Evolutionary conservation across 2,329 filamentous ascomycete genomes (phyloP), one percentile per base, ranked within the genome.

Genomic region (Epichloe hybrida): DNA sequence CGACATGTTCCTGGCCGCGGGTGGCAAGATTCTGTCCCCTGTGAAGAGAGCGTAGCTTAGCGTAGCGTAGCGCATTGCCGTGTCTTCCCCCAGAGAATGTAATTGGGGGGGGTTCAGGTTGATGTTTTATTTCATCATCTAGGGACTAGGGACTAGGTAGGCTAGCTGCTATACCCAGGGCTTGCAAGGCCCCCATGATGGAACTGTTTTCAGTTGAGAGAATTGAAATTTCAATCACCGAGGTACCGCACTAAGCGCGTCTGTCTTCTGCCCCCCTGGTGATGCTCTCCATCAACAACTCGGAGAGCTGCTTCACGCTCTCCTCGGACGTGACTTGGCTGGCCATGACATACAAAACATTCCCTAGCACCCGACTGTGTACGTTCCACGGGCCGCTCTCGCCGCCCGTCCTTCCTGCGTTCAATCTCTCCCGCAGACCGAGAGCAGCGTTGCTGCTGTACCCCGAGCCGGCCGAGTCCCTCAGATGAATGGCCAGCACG

Each of bases 401-500:
- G 0, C 62, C 61, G 8, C 39, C 47, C 12, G 44, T 23, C 12
- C 51, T 52, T 13, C 56, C 56, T 27, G 56, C 49, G 8, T 58
- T 51, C 1, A 77, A 57, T 23, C 57, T 58, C 2, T 64, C 61
- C 44, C 74, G 72, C 0, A 78, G 56, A 0, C 63, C 64, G 15
- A 62, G 60, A 0, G 75, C 72, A 0, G 70, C 72, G 12, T 65
- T 68, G 54, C 73, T 75, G 52, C 67, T 71, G 55, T 77, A 77
- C 0, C 74, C 73, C 1, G 65, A 56, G 3, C 67, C 69, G 8
- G 66, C 65, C 1, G 64, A 61, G 12, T 71, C 70, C 4, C 63
- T 61, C 50, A 80, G 58, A 27, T 71, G 72, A 38, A 94, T 81
- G 0, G 84, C 83, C 11, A 93, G 69, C 1, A 93, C 84, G 2